Evolutionary conservation across 768 basidiomycete species (phyloP), one percentile per base, ranked within the genome.

Genomic region (Artomyces pyxidatus): DNA sequence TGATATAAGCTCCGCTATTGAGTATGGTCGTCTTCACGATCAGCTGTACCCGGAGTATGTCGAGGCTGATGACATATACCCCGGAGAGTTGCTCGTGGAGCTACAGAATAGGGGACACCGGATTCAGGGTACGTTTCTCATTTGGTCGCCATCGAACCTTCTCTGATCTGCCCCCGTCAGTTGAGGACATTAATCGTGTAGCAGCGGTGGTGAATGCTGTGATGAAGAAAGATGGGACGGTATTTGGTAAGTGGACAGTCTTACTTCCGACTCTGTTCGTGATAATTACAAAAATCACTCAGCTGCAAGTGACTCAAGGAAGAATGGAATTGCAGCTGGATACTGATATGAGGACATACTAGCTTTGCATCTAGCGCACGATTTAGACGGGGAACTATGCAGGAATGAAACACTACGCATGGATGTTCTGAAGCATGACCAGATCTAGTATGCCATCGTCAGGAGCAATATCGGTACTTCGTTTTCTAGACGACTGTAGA

Each of bases 271-370:
- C 11, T 35, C 23, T 23, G 37, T 10, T 9, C 12, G n/a, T 42
- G 27, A 22, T 40, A 14, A 23, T 35, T 26, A 3, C 40, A 57
- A 26, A 55, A 41, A 28, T 35, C 28, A 16, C 30, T 38, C 56
- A 87, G 92, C 89, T 52, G 85, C 88, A 8, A 90, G 88, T 61
- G 93, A 96, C 65, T 90, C 88, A 17, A 77, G 92, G 61, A 95
- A 94, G 72, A 87, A 91, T 54, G 92, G 92, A n/a, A 76, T 92
- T 37, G 88, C 93, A 4, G 81, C 87, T 41, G 93, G 87, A 3
- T 94, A 93, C 66, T 90, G 60, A 65, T n/a, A n/a, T n/a, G n/a
- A n/a, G n/a, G n/a, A n/a, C n/a, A n/a, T n/a, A n/a, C n/a, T n/a
- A n/a, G n/a, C n/a, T n/a, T n/a, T n/a, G n/a, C n/a, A n/a, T n/a